Evolutionary conservation across 1,284 basidiomycete species (phyloP), one percentile per base, ranked within the genome.

Genomic region (Tremellales sp.): DNA sequence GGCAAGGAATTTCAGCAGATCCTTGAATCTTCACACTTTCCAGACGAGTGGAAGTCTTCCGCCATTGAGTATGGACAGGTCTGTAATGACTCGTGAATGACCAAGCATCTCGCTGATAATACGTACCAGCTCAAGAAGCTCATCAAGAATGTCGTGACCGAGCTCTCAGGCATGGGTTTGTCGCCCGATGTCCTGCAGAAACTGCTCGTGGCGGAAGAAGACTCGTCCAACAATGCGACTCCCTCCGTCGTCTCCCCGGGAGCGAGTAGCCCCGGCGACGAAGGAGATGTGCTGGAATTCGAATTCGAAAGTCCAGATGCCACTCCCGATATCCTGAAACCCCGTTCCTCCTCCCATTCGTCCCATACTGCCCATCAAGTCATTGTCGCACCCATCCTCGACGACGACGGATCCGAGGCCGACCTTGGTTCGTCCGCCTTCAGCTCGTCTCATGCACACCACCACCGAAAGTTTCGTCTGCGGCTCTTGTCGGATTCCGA

Each of bases 31-130:
- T 65, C 68, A 4, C 58, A 65, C 18, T 71, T 74, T 42, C 73
- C 73, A 3, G 56, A 63, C n/a, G 71, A 74, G 40, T 73, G 71
- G 73, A 69, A 66, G 46, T 61, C 66, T 55, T 78, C 83, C 21
- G 85, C 87, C 0, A 86, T 97, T 48, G 85, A 93, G 63, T 97
- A 97, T 68, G 79, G 87, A 36, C 81, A 85, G 76, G 87, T 87
- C 47, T 40, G 73, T 56, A 8, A 37, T 26, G 14, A 13, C 26
- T 38, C 19, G n/a, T n/a, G n/a, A n/a, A n/a, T n/a, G n/a, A n/a
- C n/a, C n/a, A n/a, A n/a, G n/a, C n/a, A n/a, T 35, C 31, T 37
- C 9, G 43, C 53, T 45, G 29, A 53, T 43, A 16, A 12, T 14
- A 10, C 22, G 13, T 18, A 31, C 13, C 63, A 91, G 85, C 82